phyloP scores from a whole-genome alignment of 306 rosid species.

The Chamaecrista fasciculata region DNA sequence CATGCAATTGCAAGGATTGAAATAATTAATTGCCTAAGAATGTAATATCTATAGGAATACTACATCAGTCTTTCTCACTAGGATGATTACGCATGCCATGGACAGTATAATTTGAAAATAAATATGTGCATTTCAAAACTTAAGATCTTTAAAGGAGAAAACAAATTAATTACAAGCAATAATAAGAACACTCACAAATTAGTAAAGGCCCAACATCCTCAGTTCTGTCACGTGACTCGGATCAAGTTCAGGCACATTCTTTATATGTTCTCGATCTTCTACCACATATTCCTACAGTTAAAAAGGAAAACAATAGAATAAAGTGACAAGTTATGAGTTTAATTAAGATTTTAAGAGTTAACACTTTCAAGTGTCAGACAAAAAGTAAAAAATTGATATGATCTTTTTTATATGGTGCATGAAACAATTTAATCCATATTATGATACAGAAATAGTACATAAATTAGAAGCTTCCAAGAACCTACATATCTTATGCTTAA shows the following conservation, averaged over 20 bases:
- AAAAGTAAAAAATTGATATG: conserved; percentile 5
- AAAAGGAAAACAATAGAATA: conserved; percentile 12
- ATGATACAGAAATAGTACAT: conserved; percentile 15
- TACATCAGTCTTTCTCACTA: not conserved
- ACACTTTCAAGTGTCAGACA: conserved; percentile 8
- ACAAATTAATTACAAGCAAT: conserved; percentile 14
- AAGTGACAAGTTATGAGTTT: conserved; percentile 8
- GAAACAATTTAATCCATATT: not conserved
- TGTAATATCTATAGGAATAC: not conserved
- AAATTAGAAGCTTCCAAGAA: conserved; percentile 8
- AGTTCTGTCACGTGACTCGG: conserved; percentile 89
- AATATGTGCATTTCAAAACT: conserved; percentile 14
- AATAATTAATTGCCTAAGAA: not conserved
- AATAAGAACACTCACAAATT: conserved; percentile 36
- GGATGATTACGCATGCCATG: not conserved
- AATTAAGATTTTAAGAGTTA: too few species aligned
- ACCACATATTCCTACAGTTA: conserved; percentile 83
- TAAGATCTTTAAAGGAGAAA: not conserved
- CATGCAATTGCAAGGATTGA: not conserved
- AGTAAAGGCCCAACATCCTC: conserved; percentile 94
- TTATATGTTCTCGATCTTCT: conserved; percentile 65
- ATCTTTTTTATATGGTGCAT: not conserved
- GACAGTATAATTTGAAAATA: not conserved
- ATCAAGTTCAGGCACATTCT: conserved; percentile 80
- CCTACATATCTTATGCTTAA: conserved; percentile 27